Conservation (phyloP, 2,329 filamentous ascomycete species). For the Penicillium sp. region DNA sequence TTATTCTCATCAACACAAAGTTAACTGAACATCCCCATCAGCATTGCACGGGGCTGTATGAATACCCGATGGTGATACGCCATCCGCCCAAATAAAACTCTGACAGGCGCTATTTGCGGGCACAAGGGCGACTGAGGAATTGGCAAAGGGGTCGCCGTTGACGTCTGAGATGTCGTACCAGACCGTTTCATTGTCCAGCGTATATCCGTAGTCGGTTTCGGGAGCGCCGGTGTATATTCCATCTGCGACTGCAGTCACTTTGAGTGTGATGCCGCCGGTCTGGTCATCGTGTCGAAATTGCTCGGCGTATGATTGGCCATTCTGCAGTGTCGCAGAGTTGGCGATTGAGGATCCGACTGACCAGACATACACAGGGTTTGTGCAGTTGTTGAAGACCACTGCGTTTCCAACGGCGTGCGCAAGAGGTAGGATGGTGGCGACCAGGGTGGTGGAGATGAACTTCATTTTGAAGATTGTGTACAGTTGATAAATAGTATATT, state of each 20-base stretch:
- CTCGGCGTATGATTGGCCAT: conserved; percentile 30
- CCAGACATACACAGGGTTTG: conserved; percentile 32
- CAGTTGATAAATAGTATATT: no score
- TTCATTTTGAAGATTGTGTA: not conserved
- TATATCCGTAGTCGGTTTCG: conserved; percentile 43
- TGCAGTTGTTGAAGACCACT: conserved; percentile 33
- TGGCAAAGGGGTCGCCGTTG: conserved; percentile 41
- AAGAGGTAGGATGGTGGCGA: conserved; percentile 12
- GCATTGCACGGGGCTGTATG: conserved; percentile 23
- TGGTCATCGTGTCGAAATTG: conserved; percentile 29
- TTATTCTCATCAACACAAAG: conserved; percentile 4
- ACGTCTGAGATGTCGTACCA: conserved; percentile 45
- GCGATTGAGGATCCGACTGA: conserved; percentile 29
- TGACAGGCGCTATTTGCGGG: conserved; percentile 19
- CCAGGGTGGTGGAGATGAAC: conserved; percentile 11
- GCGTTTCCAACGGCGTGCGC: conserved; percentile 26
- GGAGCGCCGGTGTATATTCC: conserved; percentile 32
- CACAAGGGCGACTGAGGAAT: conserved; percentile 21
- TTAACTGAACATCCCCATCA: conserved; percentile 23
- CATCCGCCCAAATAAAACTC: conserved; percentile 28
- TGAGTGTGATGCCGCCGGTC: conserved; percentile 41
- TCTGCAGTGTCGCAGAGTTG: conserved; percentile 21
- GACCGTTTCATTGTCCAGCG: conserved; percentile 26
- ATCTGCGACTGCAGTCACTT: conserved; percentile 32
- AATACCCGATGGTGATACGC: conserved; percentile 30